Evolutionary conservation across 371 early-diverging fungal species (phyloP), one percentile per base, ranked within the genome.

Genomic region (Parasitella parasitica): DNA sequence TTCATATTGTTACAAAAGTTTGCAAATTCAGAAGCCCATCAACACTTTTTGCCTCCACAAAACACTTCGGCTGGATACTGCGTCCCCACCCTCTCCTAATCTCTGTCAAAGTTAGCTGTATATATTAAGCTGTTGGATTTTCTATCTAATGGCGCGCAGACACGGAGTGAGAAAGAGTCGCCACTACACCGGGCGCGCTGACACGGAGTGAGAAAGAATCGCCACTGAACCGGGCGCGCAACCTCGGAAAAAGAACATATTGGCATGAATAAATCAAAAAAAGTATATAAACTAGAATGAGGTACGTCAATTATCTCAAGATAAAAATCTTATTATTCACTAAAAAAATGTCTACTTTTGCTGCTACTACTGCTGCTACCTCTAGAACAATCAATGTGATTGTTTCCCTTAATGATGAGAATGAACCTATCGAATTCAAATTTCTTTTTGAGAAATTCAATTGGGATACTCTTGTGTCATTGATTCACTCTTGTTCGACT

Each of bases 361-460:
- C 43, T 16, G 8, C 43, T 43, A 2, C 43, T 43, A 1, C 43
- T 16, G 3, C 39, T 39, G 39, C n/a, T 39, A 15, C 53, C 11
- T 34, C 53, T 34, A 4, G 4, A 1, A 54, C 36, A 36, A 54
- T 54, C 13, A 6, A 36, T 34, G 54, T 54, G 4, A 35, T 35
- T 54, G 34, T 54, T 36, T 54, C 32, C 22, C 20, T 54, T 13
- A 12, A 22, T 34, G 35, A 34, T 34, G 35, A 34, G 24, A 35
- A 54, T 22, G 22, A 13, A 16, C 22, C 16, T 15, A 28, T 59
- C 5, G 28, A 51, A 30, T 59, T 59, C 16, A 36, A 57, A 20
- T 52, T 63, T 39, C 26, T 53, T 38, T n/a, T 20, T 57, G 64
- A 63, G 27, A 63, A 57, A 28, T 35, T 63, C 4, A 57, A 48